These are phyloP conservation scores for Yarrowia yakushimensis DNA, from an alignment of 805 yeast genomes.

Conservation along the genomic window DNA sequence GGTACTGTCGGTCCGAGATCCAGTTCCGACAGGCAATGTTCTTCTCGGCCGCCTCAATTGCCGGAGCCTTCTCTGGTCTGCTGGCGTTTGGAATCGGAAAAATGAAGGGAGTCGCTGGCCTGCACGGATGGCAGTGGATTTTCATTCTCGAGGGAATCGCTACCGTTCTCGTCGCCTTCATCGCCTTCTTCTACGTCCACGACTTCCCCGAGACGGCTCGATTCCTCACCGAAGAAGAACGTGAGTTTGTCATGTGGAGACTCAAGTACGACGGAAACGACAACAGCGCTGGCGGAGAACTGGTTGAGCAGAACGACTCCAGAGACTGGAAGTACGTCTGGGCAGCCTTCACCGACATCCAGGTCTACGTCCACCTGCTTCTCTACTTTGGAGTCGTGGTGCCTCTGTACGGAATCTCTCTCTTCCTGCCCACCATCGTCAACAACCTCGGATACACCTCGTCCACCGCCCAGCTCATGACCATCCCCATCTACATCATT, in stretches of 20 bases:
- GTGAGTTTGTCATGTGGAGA: slow-evolving; percentile 30
- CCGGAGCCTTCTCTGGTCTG: background rate
- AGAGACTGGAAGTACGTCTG: slow-evolving; percentile 15
- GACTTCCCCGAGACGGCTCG: slow-evolving; percentile 30
- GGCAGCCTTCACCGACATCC: slow-evolving; percentile 48
- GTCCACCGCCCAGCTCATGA: slow-evolving; percentile 49
- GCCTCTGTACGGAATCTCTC: slow-evolving; percentile 58
- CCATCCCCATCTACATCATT: slow-evolving; percentile 46
- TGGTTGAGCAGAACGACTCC: slow-evolving; percentile 4
- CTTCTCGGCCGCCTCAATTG: background rate
- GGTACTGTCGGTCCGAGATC: slow-evolving; percentile 46
- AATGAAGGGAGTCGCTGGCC: slow-evolving; percentile 4
- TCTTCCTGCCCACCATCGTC: slow-evolving; percentile 56
- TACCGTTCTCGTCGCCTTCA: slow-evolving; percentile 10
- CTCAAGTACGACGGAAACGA: slow-evolving; percentile 17
- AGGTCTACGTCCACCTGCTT: slow-evolving; percentile 49
- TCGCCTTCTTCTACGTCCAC: slow-evolving; percentile 27
- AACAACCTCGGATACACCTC: slow-evolving; percentile 56
- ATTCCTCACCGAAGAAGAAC: slow-evolving; percentile 30
- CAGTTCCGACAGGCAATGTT: slow-evolving; percentile 36
- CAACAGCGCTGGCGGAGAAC: slow-evolving; percentile 36
- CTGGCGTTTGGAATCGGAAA: slow-evolving; percentile 5
- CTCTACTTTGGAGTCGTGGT: slow-evolving; percentile 53
- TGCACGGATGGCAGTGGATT: slow-evolving; percentile 26
- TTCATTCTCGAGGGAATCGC: slow-evolving; percentile 26